These are phyloP conservation scores for Aspergillus glaucus DNA, from an alignment of 2,329 filamentous ascomycete species.

Conservation along the genomic window DNA sequence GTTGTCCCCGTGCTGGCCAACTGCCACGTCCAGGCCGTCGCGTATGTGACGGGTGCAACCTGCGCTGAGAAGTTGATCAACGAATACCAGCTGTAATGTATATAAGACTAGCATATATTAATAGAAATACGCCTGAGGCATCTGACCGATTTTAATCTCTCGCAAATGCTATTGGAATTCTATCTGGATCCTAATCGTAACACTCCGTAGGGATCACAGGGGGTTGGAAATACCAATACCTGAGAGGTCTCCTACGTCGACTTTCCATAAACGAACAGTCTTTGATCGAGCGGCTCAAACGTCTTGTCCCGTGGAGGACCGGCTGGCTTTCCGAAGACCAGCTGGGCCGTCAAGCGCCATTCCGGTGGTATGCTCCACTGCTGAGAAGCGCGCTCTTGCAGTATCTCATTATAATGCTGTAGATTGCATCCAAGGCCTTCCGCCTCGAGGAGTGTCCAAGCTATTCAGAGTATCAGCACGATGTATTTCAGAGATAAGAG, in stretches of 20 bases:
- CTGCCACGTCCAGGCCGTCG: constrained; percentile 48
- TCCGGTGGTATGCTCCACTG: constrained; percentile 63
- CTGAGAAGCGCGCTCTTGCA: constrained; percentile 63
- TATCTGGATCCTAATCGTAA: too few relatives aligned
- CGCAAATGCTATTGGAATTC: too few relatives aligned
- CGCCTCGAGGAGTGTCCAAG: constrained; percentile 74
- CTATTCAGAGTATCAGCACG: constrained; percentile 9
- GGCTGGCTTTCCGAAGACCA: constrained; percentile 63
- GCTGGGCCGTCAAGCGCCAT: constrained; percentile 75
- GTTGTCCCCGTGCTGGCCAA: constrained; percentile 38
- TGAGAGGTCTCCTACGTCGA: constrained; percentile 5
- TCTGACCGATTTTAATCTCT: too few relatives aligned
- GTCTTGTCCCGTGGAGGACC: constrained; percentile 19
- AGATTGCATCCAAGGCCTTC: constrained; percentile 82
- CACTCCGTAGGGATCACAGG: too few relatives aligned
- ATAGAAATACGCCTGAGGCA: too few relatives aligned
- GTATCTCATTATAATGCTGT: constrained; percentile 85
- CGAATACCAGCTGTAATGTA: constrained; percentile 35
- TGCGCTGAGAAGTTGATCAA: constrained; percentile 46
- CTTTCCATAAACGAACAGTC: constrained; percentile 32
- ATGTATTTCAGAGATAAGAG: neutral
- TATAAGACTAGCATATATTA: neutral
- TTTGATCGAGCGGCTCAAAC: constrained; percentile 24
- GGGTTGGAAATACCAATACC: too few relatives aligned
- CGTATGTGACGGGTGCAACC: constrained; percentile 49